Evolutionary conservation across 169 alveolate genomes (phyloP).

Genomic region (Perkinsus marinus): DNA sequence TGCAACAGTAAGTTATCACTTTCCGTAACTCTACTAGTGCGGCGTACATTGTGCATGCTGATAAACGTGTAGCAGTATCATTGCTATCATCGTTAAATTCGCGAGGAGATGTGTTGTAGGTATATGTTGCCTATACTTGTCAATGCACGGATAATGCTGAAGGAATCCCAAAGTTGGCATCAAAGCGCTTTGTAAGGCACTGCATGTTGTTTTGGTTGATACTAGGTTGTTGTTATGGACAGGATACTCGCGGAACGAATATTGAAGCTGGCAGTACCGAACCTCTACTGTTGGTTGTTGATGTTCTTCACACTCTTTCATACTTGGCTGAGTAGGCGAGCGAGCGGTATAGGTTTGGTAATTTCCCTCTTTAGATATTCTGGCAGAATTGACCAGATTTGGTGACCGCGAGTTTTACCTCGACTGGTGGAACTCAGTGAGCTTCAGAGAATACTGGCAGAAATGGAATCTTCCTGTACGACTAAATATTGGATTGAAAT

Average conservation of each 20-base stretch:
- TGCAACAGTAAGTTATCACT: background rate
- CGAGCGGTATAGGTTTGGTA: too few relatives aligned
- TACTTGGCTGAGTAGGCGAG: too few relatives aligned
- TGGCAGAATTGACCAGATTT: conserved; percentile 49
- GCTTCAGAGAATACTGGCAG: conserved; percentile 36
- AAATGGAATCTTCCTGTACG: conserved; percentile 48
- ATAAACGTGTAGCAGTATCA: too few relatives aligned
- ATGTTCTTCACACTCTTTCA: too few relatives aligned
- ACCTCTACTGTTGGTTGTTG: too few relatives aligned
- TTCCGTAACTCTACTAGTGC: too few relatives aligned
- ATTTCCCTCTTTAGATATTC: conserved; percentile 18
- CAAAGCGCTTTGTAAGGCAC: background rate
- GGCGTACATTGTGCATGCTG: too few relatives aligned
- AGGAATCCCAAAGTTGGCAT: background rate
- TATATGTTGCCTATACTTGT: background rate
- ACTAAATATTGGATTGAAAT: background rate
- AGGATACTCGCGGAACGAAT: conserved; percentile 13
- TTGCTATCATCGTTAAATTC: too few relatives aligned
- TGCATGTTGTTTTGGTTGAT: too few relatives aligned
- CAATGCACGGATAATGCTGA: background rate
- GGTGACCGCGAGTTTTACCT: conserved; percentile 53
- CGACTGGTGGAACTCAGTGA: conserved; percentile 58
- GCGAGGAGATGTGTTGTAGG: background rate
- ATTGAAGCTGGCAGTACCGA: conserved; percentile 40
- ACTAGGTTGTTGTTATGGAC: background rate